Percentiles rank a stretch among this genome's conserved stretches.
Evolutionary conservation across 169 alveolate species (phyloP).

Genomic region (Eimeria praecox): DNA sequence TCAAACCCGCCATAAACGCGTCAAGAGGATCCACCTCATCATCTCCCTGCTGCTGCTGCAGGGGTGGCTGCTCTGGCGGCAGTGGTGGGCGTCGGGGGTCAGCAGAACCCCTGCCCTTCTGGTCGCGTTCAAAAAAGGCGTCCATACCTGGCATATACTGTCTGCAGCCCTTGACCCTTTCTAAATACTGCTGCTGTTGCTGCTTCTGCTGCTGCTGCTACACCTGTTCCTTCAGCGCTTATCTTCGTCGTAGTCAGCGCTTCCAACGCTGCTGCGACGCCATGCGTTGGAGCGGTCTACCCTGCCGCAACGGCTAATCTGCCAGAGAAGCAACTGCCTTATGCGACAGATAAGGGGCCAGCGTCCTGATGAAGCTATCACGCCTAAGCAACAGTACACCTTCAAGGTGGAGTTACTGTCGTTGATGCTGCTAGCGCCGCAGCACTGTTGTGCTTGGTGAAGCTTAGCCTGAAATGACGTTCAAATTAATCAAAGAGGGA

Average conservation of each 20-base stretch:
- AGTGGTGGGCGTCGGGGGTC: constrained; percentile 8
- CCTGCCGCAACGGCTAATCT: background rate
- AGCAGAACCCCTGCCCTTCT: constrained; percentile 31
- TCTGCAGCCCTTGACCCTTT: background rate
- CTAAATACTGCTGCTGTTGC: background rate
- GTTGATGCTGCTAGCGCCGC: background rate
- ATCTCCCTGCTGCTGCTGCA: constrained; percentile 52
- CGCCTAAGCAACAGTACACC: background rate
- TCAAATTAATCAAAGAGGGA: background rate
- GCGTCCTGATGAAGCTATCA: background rate
- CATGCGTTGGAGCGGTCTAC: constrained; percentile 5
- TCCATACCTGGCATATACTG: constrained; percentile 16
- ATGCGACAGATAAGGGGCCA: background rate
- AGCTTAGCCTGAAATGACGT: background rate
- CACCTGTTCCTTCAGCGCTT: constrained; percentile 2
- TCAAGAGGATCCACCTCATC: constrained; percentile 71
- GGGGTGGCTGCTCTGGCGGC: background rate
- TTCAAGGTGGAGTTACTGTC: background rate
- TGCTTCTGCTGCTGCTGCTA: background rate
- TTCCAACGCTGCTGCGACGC: constrained; percentile 10
- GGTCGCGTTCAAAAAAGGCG: constrained; percentile 47
- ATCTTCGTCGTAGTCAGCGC: background rate
- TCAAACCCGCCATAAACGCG: constrained; percentile 61
- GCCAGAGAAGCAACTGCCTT: background rate
- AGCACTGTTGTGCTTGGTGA: background rate